phyloP scores from a whole-genome alignment of 805 yeast genomes.

The Kurtzmaniella cleridarum region DNA sequence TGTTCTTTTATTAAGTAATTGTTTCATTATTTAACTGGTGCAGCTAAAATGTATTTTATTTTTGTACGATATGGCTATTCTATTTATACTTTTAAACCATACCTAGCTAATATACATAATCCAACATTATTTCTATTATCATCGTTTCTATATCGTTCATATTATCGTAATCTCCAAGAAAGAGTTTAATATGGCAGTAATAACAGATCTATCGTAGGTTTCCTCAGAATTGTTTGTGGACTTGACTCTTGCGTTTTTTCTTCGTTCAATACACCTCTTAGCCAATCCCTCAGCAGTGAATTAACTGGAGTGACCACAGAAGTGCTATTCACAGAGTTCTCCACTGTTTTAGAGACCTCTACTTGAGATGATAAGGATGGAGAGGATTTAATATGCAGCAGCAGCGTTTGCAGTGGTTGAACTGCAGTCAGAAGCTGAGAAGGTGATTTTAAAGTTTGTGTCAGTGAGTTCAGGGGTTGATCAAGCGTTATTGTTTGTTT shows the following conservation, averaged over 20 bases:
- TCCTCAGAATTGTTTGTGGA: constrained; percentile 10
- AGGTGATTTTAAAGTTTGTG: too few relatives aligned
- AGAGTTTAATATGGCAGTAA: constrained; percentile 18
- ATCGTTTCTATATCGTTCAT: too few relatives aligned
- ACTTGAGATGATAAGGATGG: constrained; percentile 1
- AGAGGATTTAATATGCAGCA: constrained; percentile 6
- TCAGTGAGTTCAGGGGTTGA: too few relatives aligned
- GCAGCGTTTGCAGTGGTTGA: constrained; percentile 2
- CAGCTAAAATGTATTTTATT: too few relatives aligned
- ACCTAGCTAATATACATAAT: too few relatives aligned
- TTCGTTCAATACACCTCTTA: constrained; percentile 24
- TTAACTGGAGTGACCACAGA: constrained; percentile 4
- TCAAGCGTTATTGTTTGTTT: constrained; percentile 13
- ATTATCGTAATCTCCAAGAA: background rate
- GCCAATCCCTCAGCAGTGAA: constrained; percentile 12
- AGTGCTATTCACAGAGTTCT: background rate
- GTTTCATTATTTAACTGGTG: too few relatives aligned
- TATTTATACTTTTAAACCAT: too few relatives aligned
- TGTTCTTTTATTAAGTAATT: too few relatives aligned
- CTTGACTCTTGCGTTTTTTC: constrained; percentile 5
- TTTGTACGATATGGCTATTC: too few relatives aligned
- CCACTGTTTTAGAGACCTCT: too few relatives aligned
- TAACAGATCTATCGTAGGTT: constrained; percentile 26
- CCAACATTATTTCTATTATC: too few relatives aligned
- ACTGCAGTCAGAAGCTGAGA: too few relatives aligned